Base-by-base conservation (phyloP, 2,329 filamentous ascomycete genomes). In the Aspergillus aculeatinus region DNA sequence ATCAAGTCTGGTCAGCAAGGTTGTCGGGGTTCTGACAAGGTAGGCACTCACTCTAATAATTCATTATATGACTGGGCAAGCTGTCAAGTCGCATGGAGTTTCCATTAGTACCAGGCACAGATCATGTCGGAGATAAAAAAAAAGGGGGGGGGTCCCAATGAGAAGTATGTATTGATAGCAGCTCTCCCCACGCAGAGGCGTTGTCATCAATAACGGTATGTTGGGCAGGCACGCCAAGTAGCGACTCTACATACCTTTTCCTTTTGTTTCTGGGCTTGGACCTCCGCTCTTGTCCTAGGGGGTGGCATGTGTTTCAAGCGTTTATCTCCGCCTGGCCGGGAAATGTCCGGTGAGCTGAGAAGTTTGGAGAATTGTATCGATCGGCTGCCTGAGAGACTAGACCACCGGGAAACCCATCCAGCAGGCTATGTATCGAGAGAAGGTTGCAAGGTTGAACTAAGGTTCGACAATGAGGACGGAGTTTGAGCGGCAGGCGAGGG, bases 51-150 rank as follows among this genome's bases (percentile, higher is more conserved):
- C 92, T 96, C 90, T 71, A 99, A 87, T 71, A 99, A 86, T 80
- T 96, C 90, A 81, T 96, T 91, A 81, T 99, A 99, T 68, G 95
- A 98, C 78, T 89, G 91, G 76, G 93, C 92, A 82, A 99, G 93
- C 93, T 97, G 77, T 74, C 63, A 51, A 47, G 39, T 51, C 48
- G 62, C 47, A 48, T 44, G 25, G 48, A 39, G 23, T 3, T 52
- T 25, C 39, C 6, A 21, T 55, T 29, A 55, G 44, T 55, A 16
- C 14, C 48, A 50, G 31, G 42, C 33, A 12, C 33, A 4, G 14
- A 48, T 11, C 19, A 31, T 5, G 5, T 10, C 1, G 2, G 12
- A 19, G 7, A 3, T n/a, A 55, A 27, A 12, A 27, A n/a, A 29
- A 29, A 29, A 6, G 7, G 27, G 27, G 27, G 7, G 27, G 39